A percentile compares a stretch with the other conserved stretches of the same genome.
These are phyloP conservation scores for Metschnikowia rubicola DNA, from an alignment of 805 yeast genomes.

Conservation along the genomic window DNA sequence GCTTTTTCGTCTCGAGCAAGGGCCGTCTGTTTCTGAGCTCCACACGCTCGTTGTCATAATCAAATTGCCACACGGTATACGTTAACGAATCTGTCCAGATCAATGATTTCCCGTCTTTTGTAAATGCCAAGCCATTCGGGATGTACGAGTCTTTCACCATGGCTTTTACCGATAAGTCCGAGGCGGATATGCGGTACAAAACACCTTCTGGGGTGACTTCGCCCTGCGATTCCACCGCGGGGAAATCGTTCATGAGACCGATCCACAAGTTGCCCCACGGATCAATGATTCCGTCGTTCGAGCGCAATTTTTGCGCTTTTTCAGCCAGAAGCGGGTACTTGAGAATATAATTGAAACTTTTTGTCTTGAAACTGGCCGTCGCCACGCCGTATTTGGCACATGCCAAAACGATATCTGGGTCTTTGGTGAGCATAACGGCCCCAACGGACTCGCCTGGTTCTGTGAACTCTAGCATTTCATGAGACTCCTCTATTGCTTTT, in stretches of 20 bases:
- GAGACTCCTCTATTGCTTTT: slow-evolving; percentile 20
- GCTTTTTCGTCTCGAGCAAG: slow-evolving; percentile 20
- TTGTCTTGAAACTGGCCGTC: slow-evolving; percentile 42
- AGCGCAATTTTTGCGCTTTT: slow-evolving; percentile 30
- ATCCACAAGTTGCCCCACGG: slow-evolving; percentile 74
- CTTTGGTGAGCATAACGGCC: slow-evolving; percentile 63
- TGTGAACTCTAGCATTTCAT: slow-evolving; percentile 37
- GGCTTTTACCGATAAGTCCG: slow-evolving; percentile 28
- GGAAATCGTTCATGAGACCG: slow-evolving; percentile 72
- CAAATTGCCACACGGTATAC: slow-evolving; percentile 34
- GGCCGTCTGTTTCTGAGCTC: slow-evolving; percentile 27
- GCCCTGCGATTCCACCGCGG: slow-evolving; percentile 20
- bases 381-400: slow-evolving; percentile 70
- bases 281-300: slow-evolving; percentile 83
- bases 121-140: slow-evolving; percentile 63
- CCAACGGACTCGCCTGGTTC: slow-evolving; percentile 53
- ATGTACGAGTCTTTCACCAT: slow-evolving; percentile 40
- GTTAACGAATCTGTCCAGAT: slow-evolving; percentile 43
- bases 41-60: slow-evolving; percentile 31
- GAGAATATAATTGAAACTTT: slow-evolving; percentile 37
- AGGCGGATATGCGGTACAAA: slow-evolving; percentile 32
- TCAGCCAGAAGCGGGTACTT: slow-evolving; percentile 31
- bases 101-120: slow-evolving; percentile 25
- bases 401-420: slow-evolving; percentile 48
- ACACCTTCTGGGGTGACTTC: slow-evolving; percentile 49